Percentiles rank a stretch among this genome's conserved stretches.
These are phyloP conservation scores for Achaetomium macrosporum DNA, from an alignment of 2,329 filamentous ascomycete genomes.

Conservation along the genomic window DNA sequence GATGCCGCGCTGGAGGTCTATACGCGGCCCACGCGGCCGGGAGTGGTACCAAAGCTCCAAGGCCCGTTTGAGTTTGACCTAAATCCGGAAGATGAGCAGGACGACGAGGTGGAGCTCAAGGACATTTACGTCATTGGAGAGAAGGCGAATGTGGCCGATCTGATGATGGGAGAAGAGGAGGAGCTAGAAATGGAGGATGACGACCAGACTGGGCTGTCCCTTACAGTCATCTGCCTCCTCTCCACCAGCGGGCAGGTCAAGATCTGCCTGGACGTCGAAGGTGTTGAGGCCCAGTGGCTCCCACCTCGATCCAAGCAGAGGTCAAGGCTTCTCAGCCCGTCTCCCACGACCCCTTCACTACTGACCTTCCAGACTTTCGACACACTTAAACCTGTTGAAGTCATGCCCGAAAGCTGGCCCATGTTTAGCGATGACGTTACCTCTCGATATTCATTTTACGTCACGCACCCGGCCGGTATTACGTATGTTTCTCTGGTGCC, in stretches of 20 bases:
- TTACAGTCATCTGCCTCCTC: constrained; percentile 54
- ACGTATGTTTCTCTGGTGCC: constrained; percentile 54
- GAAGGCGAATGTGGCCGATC: constrained; percentile 53
- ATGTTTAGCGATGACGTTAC: constrained; percentile 56
- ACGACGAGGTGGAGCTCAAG: constrained; percentile 52
- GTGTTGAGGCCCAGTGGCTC: constrained; percentile 61
- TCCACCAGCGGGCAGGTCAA: constrained; percentile 56
- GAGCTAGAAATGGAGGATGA: constrained; percentile 51
- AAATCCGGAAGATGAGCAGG: constrained; percentile 45
- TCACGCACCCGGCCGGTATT: constrained; percentile 56
- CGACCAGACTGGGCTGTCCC: constrained; percentile 54
- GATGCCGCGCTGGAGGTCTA: constrained; percentile 52
- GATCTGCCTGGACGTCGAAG: constrained; percentile 56
- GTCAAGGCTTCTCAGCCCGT: constrained; percentile 34
- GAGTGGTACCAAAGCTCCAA: constrained; percentile 54
- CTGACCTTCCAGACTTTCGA: constrained; percentile 59
- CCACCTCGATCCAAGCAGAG: constrained; percentile 50
- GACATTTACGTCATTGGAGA: constrained; percentile 59
- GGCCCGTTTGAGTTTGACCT: constrained; percentile 56
- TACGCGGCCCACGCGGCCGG: constrained; percentile 50
- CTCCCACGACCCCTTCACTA: constrained; percentile 41
- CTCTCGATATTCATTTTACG: constrained; percentile 57
- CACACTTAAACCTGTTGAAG: constrained; percentile 49
- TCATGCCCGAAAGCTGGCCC: constrained; percentile 54
- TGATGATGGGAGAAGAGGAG: constrained; percentile 61